Percentiles rank a stretch among this genome's conserved stretches.
phyloP scores from a whole-genome alignment of 2,329 filamentous ascomycete species.

The Lecanicillium sp. region DNA sequence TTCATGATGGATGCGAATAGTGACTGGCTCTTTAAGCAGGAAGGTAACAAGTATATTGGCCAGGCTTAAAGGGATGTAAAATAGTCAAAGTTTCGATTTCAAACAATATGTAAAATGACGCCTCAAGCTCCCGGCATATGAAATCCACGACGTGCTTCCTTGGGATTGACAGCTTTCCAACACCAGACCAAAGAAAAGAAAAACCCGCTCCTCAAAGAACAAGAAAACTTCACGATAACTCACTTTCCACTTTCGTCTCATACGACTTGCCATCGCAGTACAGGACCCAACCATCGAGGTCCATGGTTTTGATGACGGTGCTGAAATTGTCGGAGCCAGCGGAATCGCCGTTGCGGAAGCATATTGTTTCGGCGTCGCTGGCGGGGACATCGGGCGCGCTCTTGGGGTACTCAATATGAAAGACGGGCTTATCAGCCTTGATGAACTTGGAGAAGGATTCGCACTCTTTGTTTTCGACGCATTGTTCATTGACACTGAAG shows the following conservation, averaged over 20 bases:
- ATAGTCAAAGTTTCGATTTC: not conserved
- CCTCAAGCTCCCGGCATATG: not conserved
- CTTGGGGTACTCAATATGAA: slow-evolving; percentile 64
- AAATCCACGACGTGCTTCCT: not conserved
- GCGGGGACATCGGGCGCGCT: slow-evolving; percentile 31
- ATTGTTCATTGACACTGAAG: slow-evolving; percentile 66
- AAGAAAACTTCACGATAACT: not conserved
- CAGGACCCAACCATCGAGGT: slow-evolving; percentile 54
- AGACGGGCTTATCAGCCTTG: slow-evolving; percentile 55
- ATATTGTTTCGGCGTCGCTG: slow-evolving; percentile 30
- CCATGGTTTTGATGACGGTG: slow-evolving; percentile 57
- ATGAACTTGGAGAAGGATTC: slow-evolving; percentile 49
- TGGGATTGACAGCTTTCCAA: not conserved
- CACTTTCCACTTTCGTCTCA: slow-evolving; percentile 13
- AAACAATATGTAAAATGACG: not conserved
- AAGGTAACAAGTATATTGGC: slow-evolving; percentile 18
- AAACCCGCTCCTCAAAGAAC: too few relatives aligned
- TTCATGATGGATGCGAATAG: slow-evolving; percentile 68
- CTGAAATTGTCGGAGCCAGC: slow-evolving; percentile 44
- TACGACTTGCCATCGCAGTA: slow-evolving; percentile 36
- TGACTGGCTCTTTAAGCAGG: slow-evolving; percentile 64
- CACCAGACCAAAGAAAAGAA: not conserved
- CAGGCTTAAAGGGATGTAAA: not conserved
- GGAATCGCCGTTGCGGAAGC: slow-evolving; percentile 28
- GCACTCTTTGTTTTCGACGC: slow-evolving; percentile 53